Percentiles rank a stretch among this genome's conserved stretches.
Conservation (phyloP, 2,329 filamentous ascomycete species). For the Epichloe uncinata region DNA sequence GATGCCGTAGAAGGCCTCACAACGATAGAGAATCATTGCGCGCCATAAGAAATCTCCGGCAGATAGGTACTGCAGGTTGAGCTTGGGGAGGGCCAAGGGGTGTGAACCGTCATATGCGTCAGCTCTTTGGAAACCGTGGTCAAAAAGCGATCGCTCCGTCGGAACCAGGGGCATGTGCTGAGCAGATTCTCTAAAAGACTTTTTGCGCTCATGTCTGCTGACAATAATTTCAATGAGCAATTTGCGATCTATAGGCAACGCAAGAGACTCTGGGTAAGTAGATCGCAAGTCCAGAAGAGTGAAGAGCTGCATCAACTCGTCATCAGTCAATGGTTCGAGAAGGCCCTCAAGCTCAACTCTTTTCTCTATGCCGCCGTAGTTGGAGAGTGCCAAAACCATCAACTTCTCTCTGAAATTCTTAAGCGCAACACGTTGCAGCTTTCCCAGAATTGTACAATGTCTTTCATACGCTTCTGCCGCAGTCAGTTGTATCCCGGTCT, state of each 20-base stretch:
- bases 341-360: constrained; percentile 66
- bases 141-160: constrained; percentile 71
- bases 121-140: constrained; percentile 62
- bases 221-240: constrained; percentile 62
- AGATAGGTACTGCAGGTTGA: constrained; percentile 91
- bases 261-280: constrained; percentile 61
- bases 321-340: constrained; percentile 57
- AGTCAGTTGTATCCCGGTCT: constrained; percentile 66
- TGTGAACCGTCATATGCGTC: constrained; percentile 78
- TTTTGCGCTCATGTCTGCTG: constrained; percentile 59
- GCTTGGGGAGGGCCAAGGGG: constrained; percentile 80
- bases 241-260: constrained; percentile 47
- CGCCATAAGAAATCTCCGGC: constrained; percentile 96
- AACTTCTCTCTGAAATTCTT: constrained; percentile 82
- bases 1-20: constrained; percentile 87
- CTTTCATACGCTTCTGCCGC: constrained; percentile 61
- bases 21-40: constrained; percentile 76
- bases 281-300: constrained; percentile 63
- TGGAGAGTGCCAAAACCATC: constrained; percentile 81
- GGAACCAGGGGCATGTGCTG: constrained; percentile 64
- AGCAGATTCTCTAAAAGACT: constrained; percentile 70
- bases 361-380: constrained; percentile 78
- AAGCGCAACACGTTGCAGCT: constrained; percentile 63
- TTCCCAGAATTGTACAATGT: constrained; percentile 66
- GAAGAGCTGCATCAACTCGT: constrained; percentile 59